Evolutionary conservation across 352 stramenopile genomes (phyloP).

Genomic region (Phytophthora syringae): DNA sequence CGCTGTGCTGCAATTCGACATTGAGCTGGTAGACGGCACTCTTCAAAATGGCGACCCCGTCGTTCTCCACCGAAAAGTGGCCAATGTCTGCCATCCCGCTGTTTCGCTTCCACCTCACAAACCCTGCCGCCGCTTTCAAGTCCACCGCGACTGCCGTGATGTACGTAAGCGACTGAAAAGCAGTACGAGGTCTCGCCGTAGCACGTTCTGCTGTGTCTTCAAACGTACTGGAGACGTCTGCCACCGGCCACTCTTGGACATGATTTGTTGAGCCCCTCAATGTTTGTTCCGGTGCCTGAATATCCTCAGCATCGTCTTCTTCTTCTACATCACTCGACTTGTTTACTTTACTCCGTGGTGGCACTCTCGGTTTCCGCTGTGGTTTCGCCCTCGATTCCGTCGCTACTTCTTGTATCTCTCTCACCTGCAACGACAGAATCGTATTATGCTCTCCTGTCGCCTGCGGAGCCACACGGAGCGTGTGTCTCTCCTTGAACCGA

Average conservation of each 20-base stretch:
- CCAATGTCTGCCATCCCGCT: slow-evolving; percentile 19
- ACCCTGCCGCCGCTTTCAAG: slow-evolving; percentile 21
- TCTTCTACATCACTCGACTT: background rate
- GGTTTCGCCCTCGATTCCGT: slow-evolving; percentile 2
- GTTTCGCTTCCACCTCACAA: slow-evolving; percentile 38
- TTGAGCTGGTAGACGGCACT: slow-evolving; percentile 41
- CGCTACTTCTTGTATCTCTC: background rate
- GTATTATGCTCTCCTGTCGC: slow-evolving; percentile 5
- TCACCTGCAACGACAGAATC: background rate
- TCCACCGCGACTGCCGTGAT: slow-evolving; percentile 26
- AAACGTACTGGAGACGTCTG: background rate
- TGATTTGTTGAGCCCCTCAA: background rate
- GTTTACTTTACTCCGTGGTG: slow-evolving; percentile 6
- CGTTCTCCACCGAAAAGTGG: slow-evolving; percentile 37
- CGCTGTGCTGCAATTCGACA: slow-evolving; percentile 39
- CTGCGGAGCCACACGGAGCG: slow-evolving; percentile 13
- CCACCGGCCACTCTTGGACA: background rate
- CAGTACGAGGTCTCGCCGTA: background rate
- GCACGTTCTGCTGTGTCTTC: background rate
- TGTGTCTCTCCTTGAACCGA: slow-evolving; percentile 52
- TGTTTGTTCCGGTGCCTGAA: background rate
- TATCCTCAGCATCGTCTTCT: too few relatives aligned
- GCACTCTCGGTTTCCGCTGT: slow-evolving; percentile 22
- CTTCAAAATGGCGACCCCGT: slow-evolving; percentile 34
- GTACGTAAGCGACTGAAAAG: slow-evolving; percentile 33